Evolutionary conservation across 1,284 basidiomycete species (phyloP).

Genomic region (Puccinia polysora): DNA sequence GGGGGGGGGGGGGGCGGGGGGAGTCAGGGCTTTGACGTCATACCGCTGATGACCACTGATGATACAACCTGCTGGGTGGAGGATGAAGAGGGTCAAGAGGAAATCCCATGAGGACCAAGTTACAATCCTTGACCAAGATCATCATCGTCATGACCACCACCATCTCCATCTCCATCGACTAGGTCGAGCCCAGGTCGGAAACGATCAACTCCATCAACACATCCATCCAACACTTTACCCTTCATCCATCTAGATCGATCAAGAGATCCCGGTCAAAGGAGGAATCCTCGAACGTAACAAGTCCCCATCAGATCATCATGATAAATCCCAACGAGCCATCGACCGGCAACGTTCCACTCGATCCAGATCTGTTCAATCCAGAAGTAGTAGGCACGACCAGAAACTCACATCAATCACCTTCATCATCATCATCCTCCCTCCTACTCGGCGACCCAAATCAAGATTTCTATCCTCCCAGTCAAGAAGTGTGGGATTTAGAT

Average conservation of each 20-base stretch:
- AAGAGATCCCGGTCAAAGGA: too few relatives aligned
- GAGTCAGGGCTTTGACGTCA: too few relatives aligned
- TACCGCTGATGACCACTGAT: too few relatives aligned
- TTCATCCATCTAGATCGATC: too few relatives aligned
- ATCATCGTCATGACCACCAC: neutral
- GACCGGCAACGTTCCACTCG: constrained; percentile 4
- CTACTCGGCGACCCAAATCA: constrained; percentile 1
- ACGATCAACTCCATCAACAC: neutral
- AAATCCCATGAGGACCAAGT: neutral
- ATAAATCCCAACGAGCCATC: neutral
- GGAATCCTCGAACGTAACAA: neutral
- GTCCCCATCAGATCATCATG: neutral
- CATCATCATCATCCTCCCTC: neutral
- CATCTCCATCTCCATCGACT: too few relatives aligned
- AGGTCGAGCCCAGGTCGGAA: neutral
- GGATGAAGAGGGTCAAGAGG: too few relatives aligned
- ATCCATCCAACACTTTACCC: too few relatives aligned
- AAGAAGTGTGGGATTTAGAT: constrained; percentile 9
- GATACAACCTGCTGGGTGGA: too few relatives aligned
- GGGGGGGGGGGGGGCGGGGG: too few relatives aligned
- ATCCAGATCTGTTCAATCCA: constrained; percentile 39
- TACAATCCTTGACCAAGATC: neutral
- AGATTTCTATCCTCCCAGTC: constrained; percentile 11
- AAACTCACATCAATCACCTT: neutral
- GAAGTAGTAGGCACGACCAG: constrained; percentile 16